These are phyloP conservation scores for Agrocybe praecox DNA, from an alignment of 768 basidiomycete species.

Conservation along the genomic window DNA sequence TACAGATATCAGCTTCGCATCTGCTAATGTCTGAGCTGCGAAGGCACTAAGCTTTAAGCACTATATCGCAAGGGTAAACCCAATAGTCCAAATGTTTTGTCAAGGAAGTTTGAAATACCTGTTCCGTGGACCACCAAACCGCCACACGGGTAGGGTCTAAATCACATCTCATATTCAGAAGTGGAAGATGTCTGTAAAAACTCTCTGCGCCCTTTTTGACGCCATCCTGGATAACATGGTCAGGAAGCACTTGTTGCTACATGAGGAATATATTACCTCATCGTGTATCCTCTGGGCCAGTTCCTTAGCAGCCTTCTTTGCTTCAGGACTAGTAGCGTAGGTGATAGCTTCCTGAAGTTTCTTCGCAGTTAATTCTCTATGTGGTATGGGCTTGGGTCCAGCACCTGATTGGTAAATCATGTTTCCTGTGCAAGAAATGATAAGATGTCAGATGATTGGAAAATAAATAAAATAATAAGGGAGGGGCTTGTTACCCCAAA, in stretches of 20 bases:
- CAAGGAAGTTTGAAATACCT: constrained; percentile 31
- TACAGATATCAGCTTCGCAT: constrained; percentile 45
- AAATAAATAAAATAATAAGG: constrained; percentile 14
- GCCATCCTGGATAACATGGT: constrained; percentile 40
- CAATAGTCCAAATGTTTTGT: background rate
- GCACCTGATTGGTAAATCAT: constrained; percentile 66
- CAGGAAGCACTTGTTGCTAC: background rate
- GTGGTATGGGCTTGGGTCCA: constrained; percentile 61
- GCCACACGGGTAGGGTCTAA: constrained; percentile 52
- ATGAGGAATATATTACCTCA: constrained; percentile 37
- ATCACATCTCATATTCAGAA: constrained; percentile 67
- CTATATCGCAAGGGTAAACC: constrained; percentile 28
- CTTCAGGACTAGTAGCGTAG: constrained; percentile 45
- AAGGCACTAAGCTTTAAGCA: constrained; percentile 55
- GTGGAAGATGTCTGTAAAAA: constrained; percentile 61
- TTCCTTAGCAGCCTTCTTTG: constrained; percentile 47
- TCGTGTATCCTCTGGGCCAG: constrained; percentile 52
- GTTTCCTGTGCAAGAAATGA: constrained; percentile 38
- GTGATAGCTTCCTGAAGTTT: constrained; percentile 56
- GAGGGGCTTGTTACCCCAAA: constrained; percentile 43
- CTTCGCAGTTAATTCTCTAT: constrained; percentile 48
- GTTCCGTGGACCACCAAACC: constrained; percentile 59
- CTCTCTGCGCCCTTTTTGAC: constrained; percentile 48
- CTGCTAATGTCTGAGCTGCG: constrained; percentile 51
- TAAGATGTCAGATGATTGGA: background rate